Conservation (phyloP, 1,139 yeast species). For the Lodderomyces elongisporus region DNA sequence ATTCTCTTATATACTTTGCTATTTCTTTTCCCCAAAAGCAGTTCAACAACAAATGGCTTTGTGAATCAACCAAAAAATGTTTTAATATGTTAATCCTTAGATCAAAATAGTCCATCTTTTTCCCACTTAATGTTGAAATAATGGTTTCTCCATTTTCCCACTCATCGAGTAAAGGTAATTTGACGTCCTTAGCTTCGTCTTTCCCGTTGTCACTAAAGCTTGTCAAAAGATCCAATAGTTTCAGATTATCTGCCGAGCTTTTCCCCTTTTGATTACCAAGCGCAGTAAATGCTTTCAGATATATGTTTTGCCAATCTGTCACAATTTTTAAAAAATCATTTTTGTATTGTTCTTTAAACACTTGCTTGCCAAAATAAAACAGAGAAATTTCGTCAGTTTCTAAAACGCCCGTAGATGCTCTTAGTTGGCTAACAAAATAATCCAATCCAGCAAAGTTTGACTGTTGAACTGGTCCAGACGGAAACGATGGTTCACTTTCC, state of each 20-base stretch:
- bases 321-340: conserved; percentile 24
- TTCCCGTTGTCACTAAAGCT: conserved; percentile 25
- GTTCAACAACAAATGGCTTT: conserved; percentile 18
- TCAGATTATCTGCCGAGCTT: conserved; percentile 27
- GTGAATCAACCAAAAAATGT: conserved; percentile 23
- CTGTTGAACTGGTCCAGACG: conserved; percentile 15
- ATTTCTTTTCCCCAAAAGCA: conserved; percentile 25
- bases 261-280: conserved; percentile 14
- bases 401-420: not conserved
- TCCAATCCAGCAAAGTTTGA: conserved; percentile 21
- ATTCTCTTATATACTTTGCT: conserved; percentile 21
- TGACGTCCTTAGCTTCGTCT: not conserved
- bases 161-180: not conserved
- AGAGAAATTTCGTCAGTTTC: no score
- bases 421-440: conserved; percentile 7
- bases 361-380: no score
- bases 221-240: conserved; percentile 35
- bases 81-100: conserved; percentile 41
- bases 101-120: conserved; percentile 41
- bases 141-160: not conserved
- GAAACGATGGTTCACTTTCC: conserved; percentile 16
- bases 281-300: conserved; percentile 13
- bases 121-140: conserved; percentile 11
- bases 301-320: conserved; percentile 21
- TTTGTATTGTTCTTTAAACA: conserved; percentile 12